A percentile compares a stretch with the other conserved stretches of the same genome.
Evolutionary conservation across 257 asterid genomes (phyloP).

Genomic region (Nicotiana knightiana): DNA sequence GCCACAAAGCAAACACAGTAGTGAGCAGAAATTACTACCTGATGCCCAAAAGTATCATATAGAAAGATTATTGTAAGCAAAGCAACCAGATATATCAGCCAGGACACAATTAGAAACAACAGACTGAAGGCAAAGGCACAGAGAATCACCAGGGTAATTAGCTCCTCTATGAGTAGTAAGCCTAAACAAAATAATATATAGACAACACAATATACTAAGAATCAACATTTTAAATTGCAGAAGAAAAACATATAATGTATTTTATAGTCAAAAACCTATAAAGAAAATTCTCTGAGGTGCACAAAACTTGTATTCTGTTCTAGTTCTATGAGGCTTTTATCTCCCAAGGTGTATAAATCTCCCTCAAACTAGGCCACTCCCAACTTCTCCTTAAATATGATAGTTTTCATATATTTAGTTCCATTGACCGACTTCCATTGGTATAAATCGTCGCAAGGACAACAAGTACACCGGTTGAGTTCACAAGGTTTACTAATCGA

Average conservation of each 20-base stretch:
- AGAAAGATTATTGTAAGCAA: neutral
- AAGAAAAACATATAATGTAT: too few species aligned
- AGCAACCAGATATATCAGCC: neutral
- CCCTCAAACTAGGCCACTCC: neutral
- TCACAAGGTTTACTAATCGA: neutral
- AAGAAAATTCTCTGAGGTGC: neutral
- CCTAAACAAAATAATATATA: too few species aligned
- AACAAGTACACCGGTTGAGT: neutral
- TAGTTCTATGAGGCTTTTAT: neutral
- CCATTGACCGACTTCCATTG: neutral
- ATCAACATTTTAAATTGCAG: too few species aligned
- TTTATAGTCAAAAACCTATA: neutral
- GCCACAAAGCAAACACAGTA: neutral
- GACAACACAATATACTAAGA: too few species aligned
- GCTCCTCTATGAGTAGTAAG: neutral
- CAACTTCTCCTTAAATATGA: neutral
- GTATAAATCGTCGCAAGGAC: neutral
- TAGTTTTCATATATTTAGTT: neutral
- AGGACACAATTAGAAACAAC: neutral
- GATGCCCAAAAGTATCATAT: too few species aligned
- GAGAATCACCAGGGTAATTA: neutral
- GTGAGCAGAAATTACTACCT: neutral
- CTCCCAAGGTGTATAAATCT: neutral
- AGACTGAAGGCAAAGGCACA: neutral
- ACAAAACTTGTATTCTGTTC: neutral